phyloP scores from a whole-genome alignment of 176 grass and related monocot species.

The Thalia dealbata region DNA sequence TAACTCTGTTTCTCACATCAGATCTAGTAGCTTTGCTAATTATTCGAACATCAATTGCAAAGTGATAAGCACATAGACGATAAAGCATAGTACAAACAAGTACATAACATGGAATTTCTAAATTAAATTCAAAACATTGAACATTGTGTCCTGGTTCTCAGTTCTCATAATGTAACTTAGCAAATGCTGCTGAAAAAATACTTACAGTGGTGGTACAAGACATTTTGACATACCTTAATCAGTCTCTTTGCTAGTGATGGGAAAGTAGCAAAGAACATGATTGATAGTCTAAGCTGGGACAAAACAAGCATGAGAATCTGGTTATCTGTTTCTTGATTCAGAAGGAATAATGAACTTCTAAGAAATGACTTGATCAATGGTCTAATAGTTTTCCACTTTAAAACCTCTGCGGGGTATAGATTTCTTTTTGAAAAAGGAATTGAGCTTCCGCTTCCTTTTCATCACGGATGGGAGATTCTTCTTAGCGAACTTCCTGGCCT shows the following conservation, averaged over 20 bases:
- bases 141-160: neutral
- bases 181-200: neutral
- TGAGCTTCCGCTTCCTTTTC: slow-evolving; percentile 70
- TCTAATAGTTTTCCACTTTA: slow-evolving; percentile 42
- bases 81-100: neutral
- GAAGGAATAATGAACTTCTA: slow-evolving; percentile 48
- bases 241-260: too few relatives aligned
- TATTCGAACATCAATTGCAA: neutral
- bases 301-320: slow-evolving; percentile 18
- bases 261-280: slow-evolving; percentile 22
- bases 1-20: neutral
- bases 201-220: neutral
- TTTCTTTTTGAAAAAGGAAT: slow-evolving; percentile 48
- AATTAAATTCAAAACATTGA: neutral
- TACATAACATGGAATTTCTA: neutral
- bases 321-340: slow-evolving; percentile 73
- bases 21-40: slow-evolving; percentile 1
- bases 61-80: neutral
- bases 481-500: slow-evolving; percentile 82
- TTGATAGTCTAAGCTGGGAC: slow-evolving; percentile 16
- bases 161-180: slow-evolving; percentile 1
- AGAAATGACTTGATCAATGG: slow-evolving; percentile 74
- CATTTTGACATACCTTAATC: slow-evolving; percentile 54
- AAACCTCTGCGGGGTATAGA: slow-evolving; percentile 38
- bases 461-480: slow-evolving; percentile 68